phyloP scores from a whole-genome alignment of 148 eudicot species.

The Rhododendron vialii region DNA sequence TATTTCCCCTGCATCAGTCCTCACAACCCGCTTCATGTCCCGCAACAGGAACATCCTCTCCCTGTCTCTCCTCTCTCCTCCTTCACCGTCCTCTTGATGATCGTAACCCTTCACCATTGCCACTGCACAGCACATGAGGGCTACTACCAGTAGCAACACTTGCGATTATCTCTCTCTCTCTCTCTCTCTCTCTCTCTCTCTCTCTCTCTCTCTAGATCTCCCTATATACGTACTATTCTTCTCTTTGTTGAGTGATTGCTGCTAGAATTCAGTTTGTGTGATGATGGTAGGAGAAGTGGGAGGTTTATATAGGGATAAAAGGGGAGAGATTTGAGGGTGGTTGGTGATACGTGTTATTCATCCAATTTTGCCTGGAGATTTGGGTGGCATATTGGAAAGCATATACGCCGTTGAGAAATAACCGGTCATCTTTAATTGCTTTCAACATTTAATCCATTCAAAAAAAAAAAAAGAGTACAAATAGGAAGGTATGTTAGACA shows the following conservation, averaged over 20 bases:
- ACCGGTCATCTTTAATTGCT: neutral
- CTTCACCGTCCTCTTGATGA: neutral
- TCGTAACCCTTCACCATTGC: neutral
- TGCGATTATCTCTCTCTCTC: neutral
- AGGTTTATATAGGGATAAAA: neutral
- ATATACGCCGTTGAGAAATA: neutral
- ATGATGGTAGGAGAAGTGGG: neutral
- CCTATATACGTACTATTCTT: neutral
- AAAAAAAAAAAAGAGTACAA: too few species aligned
- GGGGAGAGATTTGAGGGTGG: neutral
- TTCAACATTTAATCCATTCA: too few species aligned
- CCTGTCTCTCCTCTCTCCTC: slow-evolving; percentile 7
- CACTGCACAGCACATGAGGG: slow-evolving; percentile 16
- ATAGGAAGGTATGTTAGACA: too few species aligned
- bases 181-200: neutral
- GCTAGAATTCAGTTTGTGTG: neutral
- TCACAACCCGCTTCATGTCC: slow-evolving; percentile 44
- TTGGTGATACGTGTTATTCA: neutral
- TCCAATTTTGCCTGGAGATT: neutral
- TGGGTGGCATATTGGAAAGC: neutral
- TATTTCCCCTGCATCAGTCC: slow-evolving; percentile 81
- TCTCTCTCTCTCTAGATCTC: too few species aligned
- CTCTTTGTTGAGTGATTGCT: neutral
- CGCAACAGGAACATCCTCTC: slow-evolving; percentile 39
- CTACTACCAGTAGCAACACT: slow-evolving; percentile 13